A percentile compares a stretch with the other conserved stretches of the same genome.
Conservation (phyloP, 371 early-diverging fungal species). For the Saksenaea oblongispora region DNA sequence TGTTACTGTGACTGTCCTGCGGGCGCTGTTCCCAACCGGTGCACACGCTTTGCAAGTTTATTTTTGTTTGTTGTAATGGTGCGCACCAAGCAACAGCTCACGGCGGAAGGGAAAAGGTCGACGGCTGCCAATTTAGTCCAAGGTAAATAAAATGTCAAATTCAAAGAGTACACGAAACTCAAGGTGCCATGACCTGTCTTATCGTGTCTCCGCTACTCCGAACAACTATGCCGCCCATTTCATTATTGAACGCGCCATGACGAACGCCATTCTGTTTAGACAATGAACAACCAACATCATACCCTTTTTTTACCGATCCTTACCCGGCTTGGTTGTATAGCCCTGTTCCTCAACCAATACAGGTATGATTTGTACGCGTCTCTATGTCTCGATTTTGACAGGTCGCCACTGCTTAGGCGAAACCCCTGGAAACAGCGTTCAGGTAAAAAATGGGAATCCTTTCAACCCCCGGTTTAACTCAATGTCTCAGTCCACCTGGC, state of each 20-base stretch:
- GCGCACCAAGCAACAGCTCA: conserved; percentile 19
- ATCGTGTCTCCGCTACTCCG: conserved; percentile 5
- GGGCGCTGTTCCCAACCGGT: background rate
- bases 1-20: background rate
- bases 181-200: background rate
- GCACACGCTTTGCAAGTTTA: background rate
- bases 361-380: background rate
- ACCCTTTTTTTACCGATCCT: background rate
- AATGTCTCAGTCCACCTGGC: background rate
- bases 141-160: background rate
- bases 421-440: background rate
- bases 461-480: background rate
- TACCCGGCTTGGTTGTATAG: background rate
- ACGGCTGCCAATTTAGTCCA: background rate
- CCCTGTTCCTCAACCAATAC: background rate
- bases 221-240: conserved; percentile 2
- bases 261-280: background rate
- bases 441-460: no score
- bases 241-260: background rate
- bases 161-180: background rate
- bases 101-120: conserved; percentile 3
- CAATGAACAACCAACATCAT: background rate
- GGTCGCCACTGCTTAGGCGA: background rate
- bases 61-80: conserved; percentile 8
- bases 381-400: background rate